Evolutionary conservation across 345 rosid genomes (phyloP).

Genomic region (Syzygium jambos): DNA sequence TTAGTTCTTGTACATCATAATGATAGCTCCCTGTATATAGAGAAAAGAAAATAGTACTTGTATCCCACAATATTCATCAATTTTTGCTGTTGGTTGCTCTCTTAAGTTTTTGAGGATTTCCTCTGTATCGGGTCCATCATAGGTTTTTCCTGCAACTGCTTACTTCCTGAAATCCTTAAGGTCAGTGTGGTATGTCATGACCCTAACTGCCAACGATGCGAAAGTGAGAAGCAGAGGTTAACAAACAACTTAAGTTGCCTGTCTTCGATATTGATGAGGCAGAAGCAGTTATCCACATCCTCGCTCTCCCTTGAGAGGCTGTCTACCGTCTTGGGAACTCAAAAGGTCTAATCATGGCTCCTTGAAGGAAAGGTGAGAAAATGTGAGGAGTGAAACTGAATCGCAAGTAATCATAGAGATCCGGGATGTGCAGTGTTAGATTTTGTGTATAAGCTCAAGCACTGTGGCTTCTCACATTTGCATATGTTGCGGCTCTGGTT

Average conservation of each 20-base stretch:
- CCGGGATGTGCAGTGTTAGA: background rate
- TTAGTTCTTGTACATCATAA: background rate
- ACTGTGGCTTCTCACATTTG: background rate
- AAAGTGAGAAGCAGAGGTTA: slow-evolving; percentile 59
- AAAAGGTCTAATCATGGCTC: slow-evolving; percentile 52
- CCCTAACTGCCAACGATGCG: slow-evolving; percentile 37
- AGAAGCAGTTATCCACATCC: slow-evolving; percentile 62
- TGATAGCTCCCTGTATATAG: background rate
- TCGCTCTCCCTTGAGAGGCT: slow-evolving; percentile 71
- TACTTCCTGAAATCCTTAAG: slow-evolving; percentile 76
- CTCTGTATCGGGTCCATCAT: background rate
- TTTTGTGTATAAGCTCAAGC: background rate
- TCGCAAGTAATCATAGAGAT: background rate
- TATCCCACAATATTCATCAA: background rate
- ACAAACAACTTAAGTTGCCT: slow-evolving; percentile 50
- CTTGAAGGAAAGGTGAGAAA: slow-evolving; percentile 56
- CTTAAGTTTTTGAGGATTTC: background rate
- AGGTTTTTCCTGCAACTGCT: slow-evolving; percentile 89
- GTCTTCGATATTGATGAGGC: slow-evolving; percentile 73
- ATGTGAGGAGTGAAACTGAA: background rate
- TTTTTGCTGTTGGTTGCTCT: background rate
- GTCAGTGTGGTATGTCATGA: slow-evolving; percentile 39
- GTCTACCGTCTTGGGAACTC: slow-evolving; percentile 72
- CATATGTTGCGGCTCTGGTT: background rate
- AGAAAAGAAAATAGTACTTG: background rate